Evolutionary conservation across 2,329 filamentous ascomycete genomes (phyloP).

Genomic region (Rutstroemia sydowiana): DNA sequence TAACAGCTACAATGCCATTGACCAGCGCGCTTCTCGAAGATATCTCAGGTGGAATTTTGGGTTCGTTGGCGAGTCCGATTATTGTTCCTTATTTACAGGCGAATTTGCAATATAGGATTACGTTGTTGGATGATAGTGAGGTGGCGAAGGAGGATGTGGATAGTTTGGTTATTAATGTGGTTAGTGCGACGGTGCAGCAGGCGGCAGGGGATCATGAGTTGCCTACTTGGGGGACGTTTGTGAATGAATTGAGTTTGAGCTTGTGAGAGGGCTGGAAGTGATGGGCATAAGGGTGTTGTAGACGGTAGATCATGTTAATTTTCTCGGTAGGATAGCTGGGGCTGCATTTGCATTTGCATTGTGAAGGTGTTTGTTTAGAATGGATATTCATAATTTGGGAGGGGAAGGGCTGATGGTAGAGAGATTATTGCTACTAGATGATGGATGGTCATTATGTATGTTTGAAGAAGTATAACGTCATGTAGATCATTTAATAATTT

Average conservation of each 20-base stretch:
- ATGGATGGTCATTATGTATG: no score
- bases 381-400: no score
- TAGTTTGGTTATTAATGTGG: slow-evolving; percentile 22
- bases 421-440: no score
- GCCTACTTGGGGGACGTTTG: slow-evolving; percentile 3
- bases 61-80: slow-evolving; percentile 19
- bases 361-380: no score
- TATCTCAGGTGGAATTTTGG: slow-evolving; percentile 25
- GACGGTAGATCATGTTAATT: no score
- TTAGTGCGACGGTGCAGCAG: slow-evolving; percentile 14
- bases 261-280: no score
- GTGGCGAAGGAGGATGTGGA: slow-evolving; percentile 17
- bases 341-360: no score
- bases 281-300: no score
- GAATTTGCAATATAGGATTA: slow-evolving; percentile 25
- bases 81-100: slow-evolving; percentile 22
- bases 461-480: no score
- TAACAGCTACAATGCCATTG: slow-evolving; percentile 38
- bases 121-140: slow-evolving; percentile 16
- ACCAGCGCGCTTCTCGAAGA: slow-evolving; percentile 35
- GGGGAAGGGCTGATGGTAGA: no score
- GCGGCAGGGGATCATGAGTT: slow-evolving; percentile 1
- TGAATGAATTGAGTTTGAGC: background rate
- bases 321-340: no score
- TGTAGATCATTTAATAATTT: no score